These are phyloP conservation scores for Euphorbia tirucalli DNA, from an alignment of 345 rosid species.

Conservation along the genomic window DNA sequence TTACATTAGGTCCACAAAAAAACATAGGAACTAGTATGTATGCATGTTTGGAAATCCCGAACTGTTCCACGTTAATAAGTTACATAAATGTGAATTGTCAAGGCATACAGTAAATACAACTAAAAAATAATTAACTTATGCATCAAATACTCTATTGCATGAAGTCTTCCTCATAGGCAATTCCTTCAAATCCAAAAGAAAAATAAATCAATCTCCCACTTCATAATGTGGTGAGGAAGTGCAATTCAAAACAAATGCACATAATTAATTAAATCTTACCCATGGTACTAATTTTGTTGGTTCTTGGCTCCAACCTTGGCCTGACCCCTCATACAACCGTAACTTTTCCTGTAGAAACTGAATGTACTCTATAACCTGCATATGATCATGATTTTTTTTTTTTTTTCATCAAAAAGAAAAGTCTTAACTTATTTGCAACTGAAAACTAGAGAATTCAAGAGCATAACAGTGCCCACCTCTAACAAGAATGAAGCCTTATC, in stretches of 20 bases:
- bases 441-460: neutral
- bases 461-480: constrained; percentile 20
- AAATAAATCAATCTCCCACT: neutral
- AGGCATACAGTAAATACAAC: neutral
- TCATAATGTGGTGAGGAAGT: neutral
- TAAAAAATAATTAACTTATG: neutral
- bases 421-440: neutral
- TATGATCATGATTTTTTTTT: neutral
- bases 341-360: constrained; percentile 33
- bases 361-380: constrained; percentile 38
- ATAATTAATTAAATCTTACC: constrained; percentile 18
- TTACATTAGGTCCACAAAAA: too few species aligned
- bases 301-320: constrained; percentile 28
- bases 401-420: neutral
- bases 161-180: neutral
- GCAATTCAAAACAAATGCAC: neutral
- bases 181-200: neutral
- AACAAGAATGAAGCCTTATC: constrained; percentile 35
- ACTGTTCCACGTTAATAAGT: too few species aligned
- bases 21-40: too few species aligned
- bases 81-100: neutral
- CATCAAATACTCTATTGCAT: neutral
- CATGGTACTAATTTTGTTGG: constrained; percentile 27
- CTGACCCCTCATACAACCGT: constrained; percentile 26
- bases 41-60: too few species aligned